Conservation (phyloP, 208 protist genomes). For the Crithidia thermophila region DNA sequence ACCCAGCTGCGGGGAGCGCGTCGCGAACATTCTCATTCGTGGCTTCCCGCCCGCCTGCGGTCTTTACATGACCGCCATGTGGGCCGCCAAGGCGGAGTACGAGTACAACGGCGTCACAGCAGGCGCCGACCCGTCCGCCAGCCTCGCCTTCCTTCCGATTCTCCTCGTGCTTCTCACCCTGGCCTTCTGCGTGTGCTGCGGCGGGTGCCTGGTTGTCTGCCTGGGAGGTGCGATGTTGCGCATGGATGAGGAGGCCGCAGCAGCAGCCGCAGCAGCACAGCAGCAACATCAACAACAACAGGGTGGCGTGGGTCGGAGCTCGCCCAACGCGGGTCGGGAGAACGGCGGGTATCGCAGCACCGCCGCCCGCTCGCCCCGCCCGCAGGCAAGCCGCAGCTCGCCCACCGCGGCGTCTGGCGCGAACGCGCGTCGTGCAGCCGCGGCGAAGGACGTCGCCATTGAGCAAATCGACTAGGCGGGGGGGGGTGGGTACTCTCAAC, state of each 20-base stretch:
- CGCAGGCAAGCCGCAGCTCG: neutral
- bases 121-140: slow-evolving; percentile 42
- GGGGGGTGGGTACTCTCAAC: too few species aligned
- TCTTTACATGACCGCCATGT: slow-evolving; percentile 64
- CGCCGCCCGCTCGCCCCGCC: slow-evolving; percentile 2
- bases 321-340: slow-evolving; percentile 3
- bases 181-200: slow-evolving; percentile 32
- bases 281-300: neutral
- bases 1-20: slow-evolving; percentile 7
- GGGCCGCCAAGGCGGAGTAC: slow-evolving; percentile 48
- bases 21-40: slow-evolving; percentile 21
- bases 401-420: neutral
- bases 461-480: slow-evolving; percentile 20
- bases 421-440: neutral
- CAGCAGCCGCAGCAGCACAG: neutral
- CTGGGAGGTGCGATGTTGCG: neutral
- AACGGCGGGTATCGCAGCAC: slow-evolving; percentile 21
- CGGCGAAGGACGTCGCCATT: slow-evolving; percentile 4
- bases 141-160: slow-evolving; percentile 48
- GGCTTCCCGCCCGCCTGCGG: slow-evolving; percentile 26
- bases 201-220: slow-evolving; percentile 22
- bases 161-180: slow-evolving; percentile 30
- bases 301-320: neutral
- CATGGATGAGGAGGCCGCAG: neutral
- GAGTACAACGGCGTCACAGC: slow-evolving; percentile 36